Evolutionary conservation across 2,329 filamentous ascomycete species (phyloP), one percentile per base, ranked within the genome.

Genomic region (Clonostachys sp.): DNA sequence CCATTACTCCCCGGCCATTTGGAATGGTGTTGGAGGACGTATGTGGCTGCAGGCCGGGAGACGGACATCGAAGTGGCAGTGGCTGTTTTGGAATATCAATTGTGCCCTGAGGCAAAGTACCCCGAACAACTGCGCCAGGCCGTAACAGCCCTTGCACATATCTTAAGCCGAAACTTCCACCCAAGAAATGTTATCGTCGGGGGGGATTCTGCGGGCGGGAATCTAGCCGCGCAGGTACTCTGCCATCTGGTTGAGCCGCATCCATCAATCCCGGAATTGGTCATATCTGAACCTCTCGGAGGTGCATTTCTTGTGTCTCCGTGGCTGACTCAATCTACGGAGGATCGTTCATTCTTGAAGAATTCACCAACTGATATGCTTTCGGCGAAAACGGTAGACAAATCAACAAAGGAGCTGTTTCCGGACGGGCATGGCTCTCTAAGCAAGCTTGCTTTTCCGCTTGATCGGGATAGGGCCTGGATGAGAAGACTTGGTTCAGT

Each of bases 201-300:
- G 4, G 64, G 63, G 8, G 63, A 67, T 40, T 65, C 62, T 30
- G 62, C 60, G 0, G 63, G 63, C 9, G 64, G 57, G 2, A 64
- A 65, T 41, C 48, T 67, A 24, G 55, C 61, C 5, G 53, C 53
- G 6, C 60, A 63, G 50, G 24, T 67, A 20, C 46, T 67, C 12
- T 45, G 55, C 6, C 62, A 65, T 44, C 34, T 65, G 4, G 30
- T 62, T n/a, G 55, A 61, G 36, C 54, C 61, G 2, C 55, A 60
- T 39, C 56, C 59, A 24, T 24, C 20, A 24, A 8, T 24, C 20
- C 20, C 20, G 6, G 20, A 24, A 24, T 8, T 24, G 20, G 8
- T 24, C 20, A 24, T 24, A 24, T 8, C 20, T 24, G 20, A 24
- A 7, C 20, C 20, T 24, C 20, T 24, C 6, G 20, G 20, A 24